Conservation (phyloP, 2,329 filamentous ascomycete genomes). For the Thielaviopsis musarum region DNA sequence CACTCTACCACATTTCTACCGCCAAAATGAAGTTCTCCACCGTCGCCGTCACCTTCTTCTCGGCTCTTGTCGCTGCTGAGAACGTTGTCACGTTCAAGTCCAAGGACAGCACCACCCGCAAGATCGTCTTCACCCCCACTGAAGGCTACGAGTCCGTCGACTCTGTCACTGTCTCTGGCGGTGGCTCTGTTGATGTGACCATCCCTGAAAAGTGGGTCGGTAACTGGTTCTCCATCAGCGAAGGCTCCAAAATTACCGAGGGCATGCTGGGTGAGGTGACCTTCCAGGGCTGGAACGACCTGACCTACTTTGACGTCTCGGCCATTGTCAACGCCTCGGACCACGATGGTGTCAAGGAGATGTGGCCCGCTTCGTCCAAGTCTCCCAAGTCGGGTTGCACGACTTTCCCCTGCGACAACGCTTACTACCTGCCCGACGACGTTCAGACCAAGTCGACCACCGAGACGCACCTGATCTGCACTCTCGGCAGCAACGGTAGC, state of each 20-base stretch:
- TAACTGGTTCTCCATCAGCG: conserved; percentile 32
- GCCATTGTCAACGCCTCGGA: conserved; percentile 38
- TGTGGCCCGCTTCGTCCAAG: conserved; percentile 27
- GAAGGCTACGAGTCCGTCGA: conserved; percentile 21
- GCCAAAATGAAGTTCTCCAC: conserved; percentile 10
- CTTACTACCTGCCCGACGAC: conserved; percentile 37
- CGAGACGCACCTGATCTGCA: conserved; percentile 33
- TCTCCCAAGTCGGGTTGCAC: conserved; percentile 32
- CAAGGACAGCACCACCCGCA: conserved; percentile 34
- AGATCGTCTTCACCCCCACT: conserved; percentile 32
- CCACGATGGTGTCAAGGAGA: conserved; percentile 34
- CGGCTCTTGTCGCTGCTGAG: conserved; percentile 28
- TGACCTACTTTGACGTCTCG: conserved; percentile 41
- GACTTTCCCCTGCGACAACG: conserved; percentile 34
- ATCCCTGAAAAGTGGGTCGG: conserved; percentile 30
- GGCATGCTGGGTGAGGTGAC: conserved; percentile 38
- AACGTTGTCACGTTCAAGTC: conserved; percentile 41
- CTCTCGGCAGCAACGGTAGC: conserved; percentile 23
- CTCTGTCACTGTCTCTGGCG: conserved; percentile 24
- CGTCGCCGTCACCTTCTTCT: conserved; percentile 28
- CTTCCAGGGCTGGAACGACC: conserved; percentile 30
- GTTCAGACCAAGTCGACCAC: conserved; percentile 36
- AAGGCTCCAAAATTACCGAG: conserved; percentile 24
- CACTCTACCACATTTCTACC: neutral
- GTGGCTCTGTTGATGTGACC: conserved; percentile 23